These are phyloP conservation scores for Sporothrix humicola DNA, from an alignment of 2,329 filamentous ascomycete genomes.

Conservation along the genomic window DNA sequence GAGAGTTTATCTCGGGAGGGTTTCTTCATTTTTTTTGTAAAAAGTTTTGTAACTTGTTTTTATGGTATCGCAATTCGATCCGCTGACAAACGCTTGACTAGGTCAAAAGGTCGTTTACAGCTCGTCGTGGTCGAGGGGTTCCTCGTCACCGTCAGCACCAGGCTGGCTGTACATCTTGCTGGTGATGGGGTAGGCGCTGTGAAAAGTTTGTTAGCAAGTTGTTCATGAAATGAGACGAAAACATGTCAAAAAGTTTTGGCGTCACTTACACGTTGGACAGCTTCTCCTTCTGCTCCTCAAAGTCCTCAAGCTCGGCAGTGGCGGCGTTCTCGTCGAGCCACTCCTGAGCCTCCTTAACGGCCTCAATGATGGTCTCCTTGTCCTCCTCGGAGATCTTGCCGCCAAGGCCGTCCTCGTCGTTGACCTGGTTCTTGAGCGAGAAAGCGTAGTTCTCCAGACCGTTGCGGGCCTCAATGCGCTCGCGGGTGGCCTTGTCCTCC, in stretches of 20 bases:
- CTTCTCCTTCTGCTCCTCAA: constrained; percentile 99
- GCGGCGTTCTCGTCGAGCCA: constrained; percentile 96
- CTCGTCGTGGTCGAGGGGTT: constrained; percentile 74
- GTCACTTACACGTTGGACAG: constrained; percentile 72
- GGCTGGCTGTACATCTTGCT: constrained; percentile 87
- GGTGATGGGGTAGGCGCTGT: constrained; percentile 88
- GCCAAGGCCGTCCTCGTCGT: constrained; percentile 93
- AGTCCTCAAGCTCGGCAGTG: constrained; percentile 87
- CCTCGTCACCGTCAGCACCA: constrained; percentile 73
- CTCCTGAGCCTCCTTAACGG: constrained; percentile 94
- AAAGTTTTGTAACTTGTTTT: not conserved
- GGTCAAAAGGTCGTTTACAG: constrained; percentile 60
- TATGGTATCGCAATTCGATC: not conserved
- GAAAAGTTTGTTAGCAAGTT: not conserved
- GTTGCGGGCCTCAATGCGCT: constrained; percentile 96
- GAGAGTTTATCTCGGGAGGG: not conserved
- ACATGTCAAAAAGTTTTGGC: not conserved
- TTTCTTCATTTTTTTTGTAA: constrained; percentile 25
- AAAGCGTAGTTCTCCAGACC: constrained; percentile 99
- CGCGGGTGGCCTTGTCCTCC: constrained; percentile 97
- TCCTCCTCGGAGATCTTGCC: constrained; percentile 99
- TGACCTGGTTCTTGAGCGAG: constrained; percentile 98
- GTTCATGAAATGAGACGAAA: no score
- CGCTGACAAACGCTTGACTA: not conserved
- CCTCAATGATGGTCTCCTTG: constrained; percentile 88